Evolutionary conservation across 768 basidiomycete genomes (phyloP), one percentile per base, ranked within the genome.

Genomic region (Termitomyces sp.): DNA sequence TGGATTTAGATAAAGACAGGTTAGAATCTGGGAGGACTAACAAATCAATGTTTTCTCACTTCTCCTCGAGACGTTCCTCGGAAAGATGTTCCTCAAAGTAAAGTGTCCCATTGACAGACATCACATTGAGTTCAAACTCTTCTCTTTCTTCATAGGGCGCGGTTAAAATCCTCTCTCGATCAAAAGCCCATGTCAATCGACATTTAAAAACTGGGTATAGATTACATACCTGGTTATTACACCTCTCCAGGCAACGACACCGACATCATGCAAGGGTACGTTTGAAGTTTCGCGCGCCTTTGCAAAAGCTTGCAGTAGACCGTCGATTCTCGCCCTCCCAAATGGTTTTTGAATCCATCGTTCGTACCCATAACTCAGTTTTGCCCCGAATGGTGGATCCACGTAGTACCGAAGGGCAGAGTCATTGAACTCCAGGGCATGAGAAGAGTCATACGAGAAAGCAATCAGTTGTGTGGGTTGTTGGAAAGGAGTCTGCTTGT

Each of bases 81-180:
- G 81, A 81, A 44, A 79, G 67, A 68, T 91, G 88, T 66, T 91
- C 91, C 70, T 91, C 90, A 33, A 92, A 76, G 67, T 91, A 93
- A 22, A 93, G 63, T 2, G 86, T 87, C 13, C 84, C 90, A 55
- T 85, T 78, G 0, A 90, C 72, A 36, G 70, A 74, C 94, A 96
- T 96, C 28, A 90, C 86, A 67, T 96, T 94, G 69, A 96, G 72
- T 45, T 90, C 88, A 86, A 88, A 94, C 0, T 79, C 79, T 28
- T 95, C 93, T 46, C 85, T 76, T 20, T 88, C 85, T 76, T 95
- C 93, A 70, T 94, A 94, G 16, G 92, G 89, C 4, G 91, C 86
- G 55, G 84, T 88, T 72, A 95, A 73, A 67, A 96, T 88, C 72
- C 91, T 93, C 74, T 57, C 80, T 79, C 80, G 71, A 74, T 59